Evolutionary conservation across 768 basidiomycete species (phyloP), one percentile per base, ranked within the genome.

Genomic region (Dioszegia crocea): DNA sequence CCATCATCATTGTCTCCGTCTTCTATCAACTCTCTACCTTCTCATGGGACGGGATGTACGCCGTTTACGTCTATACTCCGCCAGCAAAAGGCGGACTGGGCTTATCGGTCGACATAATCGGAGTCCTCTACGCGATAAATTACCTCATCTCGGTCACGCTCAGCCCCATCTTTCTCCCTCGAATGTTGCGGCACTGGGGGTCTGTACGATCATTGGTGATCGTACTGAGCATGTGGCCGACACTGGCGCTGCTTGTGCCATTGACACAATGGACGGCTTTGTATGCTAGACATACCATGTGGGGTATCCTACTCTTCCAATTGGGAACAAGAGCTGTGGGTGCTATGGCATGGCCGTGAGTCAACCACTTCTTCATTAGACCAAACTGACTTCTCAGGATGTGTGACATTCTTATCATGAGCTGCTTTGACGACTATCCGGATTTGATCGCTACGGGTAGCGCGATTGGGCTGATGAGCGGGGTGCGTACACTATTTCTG

Each of bases 361-460:
- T 64, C n/a, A n/a, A n/a, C n/a, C n/a, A n/a, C n/a, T n/a, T n/a
- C 40, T 17, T 36, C 27, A 14, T 3, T 3, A 21, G 9, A 17
- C n/a, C 9, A 1, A 26, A 23, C 26, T 8, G 16, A 21, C 8
- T 40, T 36, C 2, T 3, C 44, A 64, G 63, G 0, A 44, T 61
- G 43, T 53, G 61, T 30, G 59, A 63, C 33, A 58, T 58, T 39
- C 48, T 61, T 8, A 67, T 49, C 2, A 61, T 63, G 51, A 44
- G 21, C 14, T 45, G 33, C 1, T 68, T 73, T 44, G 71, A 73
- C 33, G 62, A 66, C 21, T 63, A 61, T 48, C 71, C 71, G 1
- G 52, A 73, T 19, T 44, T 70, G 17, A 27, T 67, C n/a, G 66
- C 71, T 11, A 63, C 59, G 5, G 68, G 62, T 0, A 64, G 56